These are phyloP conservation scores for Rhodotorula sp. DNA, from an alignment of 1,284 basidiomycete species.

Conservation along the genomic window DNA sequence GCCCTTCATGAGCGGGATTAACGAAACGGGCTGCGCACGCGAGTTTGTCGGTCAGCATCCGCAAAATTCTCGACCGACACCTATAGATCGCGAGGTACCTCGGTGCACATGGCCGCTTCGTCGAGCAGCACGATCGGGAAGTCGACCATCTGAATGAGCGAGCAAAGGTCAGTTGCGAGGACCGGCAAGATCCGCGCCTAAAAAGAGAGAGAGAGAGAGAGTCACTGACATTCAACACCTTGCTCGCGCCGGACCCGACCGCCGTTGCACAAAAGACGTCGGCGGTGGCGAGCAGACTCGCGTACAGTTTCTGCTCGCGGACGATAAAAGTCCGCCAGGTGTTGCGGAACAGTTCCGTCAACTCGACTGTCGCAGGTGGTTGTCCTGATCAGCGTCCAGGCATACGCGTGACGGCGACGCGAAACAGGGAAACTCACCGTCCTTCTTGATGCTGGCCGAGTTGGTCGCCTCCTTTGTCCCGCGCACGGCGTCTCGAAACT, in stretches of 20 bases:
- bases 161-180: neutral
- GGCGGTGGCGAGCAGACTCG: conserved; percentile 48
- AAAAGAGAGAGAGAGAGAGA: conserved; percentile 27
- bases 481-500: conserved; percentile 25
- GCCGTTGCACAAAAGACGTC: conserved; percentile 52
- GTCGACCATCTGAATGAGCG: conserved; percentile 63
- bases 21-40: conserved; percentile 60
- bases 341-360: conserved; percentile 42
- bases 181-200: conserved; percentile 18
- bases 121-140: conserved; percentile 93
- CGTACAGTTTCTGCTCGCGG: conserved; percentile 47
- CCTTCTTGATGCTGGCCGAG: conserved; percentile 2
- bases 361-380: conserved; percentile 21
- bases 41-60: neutral
- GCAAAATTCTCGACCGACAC: fast-evolving
- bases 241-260: conserved; percentile 37
- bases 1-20: conserved; percentile 87
- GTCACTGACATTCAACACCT: conserved; percentile 35
- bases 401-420: too few relatives aligned
- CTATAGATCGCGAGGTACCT: conserved; percentile 49
- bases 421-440: conserved; percentile 1
- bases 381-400: too few relatives aligned
- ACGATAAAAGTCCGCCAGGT: conserved; percentile 44
- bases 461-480: neutral
- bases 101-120: conserved; percentile 93